These are phyloP conservation scores for Hanseniaspora gamundiae DNA, from an alignment of 1,139 yeast species.

Conservation along the genomic window DNA sequence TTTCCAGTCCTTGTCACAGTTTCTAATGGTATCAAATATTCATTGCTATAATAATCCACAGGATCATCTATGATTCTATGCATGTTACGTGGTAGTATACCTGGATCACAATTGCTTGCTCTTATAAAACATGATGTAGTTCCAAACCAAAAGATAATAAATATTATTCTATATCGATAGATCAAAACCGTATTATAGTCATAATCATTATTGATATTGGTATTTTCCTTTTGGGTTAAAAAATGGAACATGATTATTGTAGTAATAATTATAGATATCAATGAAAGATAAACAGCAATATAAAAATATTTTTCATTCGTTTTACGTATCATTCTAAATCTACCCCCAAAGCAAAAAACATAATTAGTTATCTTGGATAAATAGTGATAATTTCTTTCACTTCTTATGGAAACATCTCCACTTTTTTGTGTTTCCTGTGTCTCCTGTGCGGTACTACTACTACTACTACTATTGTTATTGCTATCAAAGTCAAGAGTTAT, in stretches of 20 bases:
- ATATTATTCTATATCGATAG: slow-evolving; percentile 27
- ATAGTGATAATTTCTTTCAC: slow-evolving; percentile 12
- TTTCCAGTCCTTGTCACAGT: slow-evolving; percentile 29
- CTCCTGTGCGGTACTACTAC: too few species aligned
- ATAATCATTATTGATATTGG: background rate
- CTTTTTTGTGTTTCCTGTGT: too few species aligned
- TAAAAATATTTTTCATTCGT: slow-evolving; percentile 19
- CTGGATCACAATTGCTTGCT: slow-evolving; percentile 59
- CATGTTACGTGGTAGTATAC: slow-evolving; percentile 55
- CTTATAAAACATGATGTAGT: slow-evolving; percentile 36
- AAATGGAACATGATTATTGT: slow-evolving; percentile 41
- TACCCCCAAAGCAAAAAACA: slow-evolving; percentile 52
- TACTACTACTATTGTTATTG: too few species aligned
- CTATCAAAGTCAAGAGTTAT: too few species aligned
- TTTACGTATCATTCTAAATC: slow-evolving; percentile 32
- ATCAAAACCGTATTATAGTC: slow-evolving; percentile 22
- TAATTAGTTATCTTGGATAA: slow-evolving; percentile 20
- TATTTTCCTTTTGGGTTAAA: slow-evolving; percentile 20
- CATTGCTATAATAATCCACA: background rate
- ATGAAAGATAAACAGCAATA: slow-evolving; percentile 22
- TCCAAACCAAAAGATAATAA: slow-evolving; percentile 47
- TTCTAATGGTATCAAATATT: background rate
- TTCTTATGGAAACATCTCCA: background rate
- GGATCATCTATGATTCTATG: slow-evolving; percentile 25
- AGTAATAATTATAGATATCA: slow-evolving; percentile 28